Percentiles rank a stretch among this genome's conserved stretches.
Conservation (phyloP, 2,329 filamentous ascomycete species). For the Aquanectria penicillioides region DNA sequence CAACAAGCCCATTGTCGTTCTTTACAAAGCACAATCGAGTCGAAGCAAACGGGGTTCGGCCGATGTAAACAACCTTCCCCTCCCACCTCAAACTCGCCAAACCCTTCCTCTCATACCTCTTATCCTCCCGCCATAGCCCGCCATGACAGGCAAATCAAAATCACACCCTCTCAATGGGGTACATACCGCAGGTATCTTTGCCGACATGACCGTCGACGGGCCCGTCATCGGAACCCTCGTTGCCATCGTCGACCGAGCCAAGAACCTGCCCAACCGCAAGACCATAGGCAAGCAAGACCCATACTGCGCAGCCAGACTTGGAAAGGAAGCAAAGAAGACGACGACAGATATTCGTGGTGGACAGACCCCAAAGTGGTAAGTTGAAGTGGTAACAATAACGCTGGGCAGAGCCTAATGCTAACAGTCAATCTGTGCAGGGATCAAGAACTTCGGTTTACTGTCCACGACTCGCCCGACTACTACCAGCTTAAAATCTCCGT, state of each 20-base stretch:
- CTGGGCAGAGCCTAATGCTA: constrained; percentile 18
- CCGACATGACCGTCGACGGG: constrained; percentile 92
- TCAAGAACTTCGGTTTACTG: constrained; percentile 93
- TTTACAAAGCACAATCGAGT: constrained; percentile 23
- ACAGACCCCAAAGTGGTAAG: constrained; percentile 93
- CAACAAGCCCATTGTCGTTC: constrained; percentile 25
- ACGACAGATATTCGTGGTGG: constrained; percentile 92
- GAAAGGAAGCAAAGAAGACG: constrained; percentile 98
- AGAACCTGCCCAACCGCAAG: constrained; percentile 96
- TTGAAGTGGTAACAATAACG: background rate
- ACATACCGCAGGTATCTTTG: constrained; percentile 93
- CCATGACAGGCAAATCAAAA: constrained; percentile 65
- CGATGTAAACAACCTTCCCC: constrained; percentile 39
- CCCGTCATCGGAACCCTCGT: constrained; percentile 94
- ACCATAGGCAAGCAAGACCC: constrained; percentile 99
- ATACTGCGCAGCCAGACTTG: constrained; percentile 91
- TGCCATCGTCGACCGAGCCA: constrained; percentile 90
- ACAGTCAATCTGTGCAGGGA: constrained; percentile 74
- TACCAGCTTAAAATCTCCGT: constrained; percentile 94
- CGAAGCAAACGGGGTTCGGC: constrained; percentile 28
- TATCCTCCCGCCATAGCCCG: constrained; percentile 31
- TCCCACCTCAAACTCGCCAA: constrained; percentile 9
- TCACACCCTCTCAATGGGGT: constrained; percentile 67
- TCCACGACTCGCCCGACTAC: constrained; percentile 97
- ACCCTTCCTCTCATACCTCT: constrained; percentile 9